Evolutionary conservation across 179 eudicot species (phyloP).

Genomic region (Beta lomatogona): DNA sequence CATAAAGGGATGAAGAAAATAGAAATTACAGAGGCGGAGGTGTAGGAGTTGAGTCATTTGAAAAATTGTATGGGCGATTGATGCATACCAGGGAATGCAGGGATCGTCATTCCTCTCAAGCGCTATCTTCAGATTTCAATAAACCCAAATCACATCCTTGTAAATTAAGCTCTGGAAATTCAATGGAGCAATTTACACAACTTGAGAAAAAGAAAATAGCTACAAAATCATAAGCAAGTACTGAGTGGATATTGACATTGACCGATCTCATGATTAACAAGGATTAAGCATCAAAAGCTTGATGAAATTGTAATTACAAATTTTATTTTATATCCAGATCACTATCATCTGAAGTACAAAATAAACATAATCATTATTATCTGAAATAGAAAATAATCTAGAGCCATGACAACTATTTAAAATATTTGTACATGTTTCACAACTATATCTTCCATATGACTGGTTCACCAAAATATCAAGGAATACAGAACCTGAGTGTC

Average conservation of each 20-base stretch:
- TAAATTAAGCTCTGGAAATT: neutral
- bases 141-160: conserved; percentile 15
- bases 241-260: neutral
- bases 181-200: neutral
- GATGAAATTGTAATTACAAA: neutral
- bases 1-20: neutral
- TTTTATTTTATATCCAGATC: neutral
- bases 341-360: neutral
- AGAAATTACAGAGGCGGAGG: conserved; percentile 1
- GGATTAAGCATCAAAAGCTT: neutral
- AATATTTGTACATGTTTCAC: conserved; percentile 1
- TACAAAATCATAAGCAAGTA: neutral
- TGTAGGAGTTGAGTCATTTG: neutral
- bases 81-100: conserved; percentile 3
- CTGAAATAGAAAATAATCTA: neutral
- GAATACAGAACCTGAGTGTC: neutral
- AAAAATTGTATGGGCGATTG: neutral
- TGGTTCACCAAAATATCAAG: neutral
- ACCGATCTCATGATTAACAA: neutral
- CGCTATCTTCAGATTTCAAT: neutral
- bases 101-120: neutral
- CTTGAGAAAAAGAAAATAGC: neutral
- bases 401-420: neutral
- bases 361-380: neutral
- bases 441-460: neutral